Conservation (phyloP, 1,284 basidiomycete species). For the Chalciporus sp. region DNA sequence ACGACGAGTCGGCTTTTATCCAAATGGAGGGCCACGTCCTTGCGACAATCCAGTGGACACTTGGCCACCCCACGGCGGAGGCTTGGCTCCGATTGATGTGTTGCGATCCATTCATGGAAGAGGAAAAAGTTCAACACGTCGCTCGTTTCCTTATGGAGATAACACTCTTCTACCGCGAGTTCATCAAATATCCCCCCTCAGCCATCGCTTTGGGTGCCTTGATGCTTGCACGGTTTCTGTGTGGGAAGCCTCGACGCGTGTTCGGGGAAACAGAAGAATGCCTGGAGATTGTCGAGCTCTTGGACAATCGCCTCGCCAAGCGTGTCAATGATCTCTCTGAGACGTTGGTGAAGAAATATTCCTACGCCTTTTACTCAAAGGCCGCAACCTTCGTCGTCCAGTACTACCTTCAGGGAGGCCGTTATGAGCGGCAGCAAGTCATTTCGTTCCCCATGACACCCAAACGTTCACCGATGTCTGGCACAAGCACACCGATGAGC, state of each 20-base stretch:
- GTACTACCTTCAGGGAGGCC: conserved; percentile 84
- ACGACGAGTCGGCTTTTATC: conserved; percentile 95
- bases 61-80: conserved; percentile 98
- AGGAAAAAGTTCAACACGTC: conserved; percentile 88
- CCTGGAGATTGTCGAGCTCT: conserved; percentile 76
- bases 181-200: conserved; percentile 84
- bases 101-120: conserved; percentile 74
- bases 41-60: conserved; percentile 92
- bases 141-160: conserved; percentile 99
- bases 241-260: conserved; percentile 72
- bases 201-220: conserved; percentile 87
- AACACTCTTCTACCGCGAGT: conserved; percentile 96
- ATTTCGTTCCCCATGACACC: conserved; percentile 70
- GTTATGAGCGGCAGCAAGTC: conserved; percentile 57
- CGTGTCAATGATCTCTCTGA: conserved; percentile 90
- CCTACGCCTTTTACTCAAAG: conserved; percentile 91
- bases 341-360: conserved; percentile 96
- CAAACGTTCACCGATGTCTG: conserved; percentile 55
- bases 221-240: conserved; percentile 86
- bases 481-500: conserved; percentile 71
- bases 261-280: conserved; percentile 82
- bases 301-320: conserved; percentile 85
- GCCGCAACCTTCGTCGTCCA: conserved; percentile 91
- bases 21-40: conserved; percentile 98
- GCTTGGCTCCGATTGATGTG: conserved; percentile 90